These are phyloP conservation scores for Atkinsonella texensis DNA, from an alignment of 2,329 filamentous ascomycete genomes.

Conservation along the genomic window DNA sequence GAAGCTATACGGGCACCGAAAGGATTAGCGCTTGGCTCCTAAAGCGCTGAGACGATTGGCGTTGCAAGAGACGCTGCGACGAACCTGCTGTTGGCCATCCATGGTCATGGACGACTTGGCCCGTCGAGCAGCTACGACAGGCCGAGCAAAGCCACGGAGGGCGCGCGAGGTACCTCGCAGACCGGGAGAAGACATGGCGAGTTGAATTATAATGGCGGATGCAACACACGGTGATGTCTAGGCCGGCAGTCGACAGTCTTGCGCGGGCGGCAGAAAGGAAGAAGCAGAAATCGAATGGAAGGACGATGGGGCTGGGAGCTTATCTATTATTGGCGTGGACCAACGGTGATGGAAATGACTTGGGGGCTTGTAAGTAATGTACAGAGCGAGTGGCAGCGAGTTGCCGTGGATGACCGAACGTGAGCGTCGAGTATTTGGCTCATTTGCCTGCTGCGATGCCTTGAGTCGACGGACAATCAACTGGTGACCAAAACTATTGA, in stretches of 20 bases:
- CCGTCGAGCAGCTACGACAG: constrained; percentile 20
- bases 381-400: no score
- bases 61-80: constrained; percentile 10
- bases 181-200: constrained; percentile 33
- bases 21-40: constrained; percentile 7
- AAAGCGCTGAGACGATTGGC: constrained; percentile 1
- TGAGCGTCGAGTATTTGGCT: no score
- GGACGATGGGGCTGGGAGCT: not conserved
- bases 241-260: not conserved
- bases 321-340: not conserved
- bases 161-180: constrained; percentile 37
- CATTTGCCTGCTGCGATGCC: no score
- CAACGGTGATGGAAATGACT: not conserved
- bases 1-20: constrained; percentile 50
- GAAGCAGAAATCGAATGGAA: not conserved
- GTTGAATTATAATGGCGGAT: not conserved
- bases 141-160: constrained; percentile 29
- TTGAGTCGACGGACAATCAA: no score
- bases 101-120: constrained; percentile 33
- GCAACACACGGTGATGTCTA: not conserved
- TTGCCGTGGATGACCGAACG: no score
- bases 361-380: no score
- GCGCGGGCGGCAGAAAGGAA: not conserved
- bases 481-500: no score
- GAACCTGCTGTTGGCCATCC: constrained; percentile 50